Evolutionary conservation across 2,329 filamentous ascomycete species (phyloP), one percentile per base, ranked within the genome.

Genomic region (Ceratocystiopsis brevicomis): DNA sequence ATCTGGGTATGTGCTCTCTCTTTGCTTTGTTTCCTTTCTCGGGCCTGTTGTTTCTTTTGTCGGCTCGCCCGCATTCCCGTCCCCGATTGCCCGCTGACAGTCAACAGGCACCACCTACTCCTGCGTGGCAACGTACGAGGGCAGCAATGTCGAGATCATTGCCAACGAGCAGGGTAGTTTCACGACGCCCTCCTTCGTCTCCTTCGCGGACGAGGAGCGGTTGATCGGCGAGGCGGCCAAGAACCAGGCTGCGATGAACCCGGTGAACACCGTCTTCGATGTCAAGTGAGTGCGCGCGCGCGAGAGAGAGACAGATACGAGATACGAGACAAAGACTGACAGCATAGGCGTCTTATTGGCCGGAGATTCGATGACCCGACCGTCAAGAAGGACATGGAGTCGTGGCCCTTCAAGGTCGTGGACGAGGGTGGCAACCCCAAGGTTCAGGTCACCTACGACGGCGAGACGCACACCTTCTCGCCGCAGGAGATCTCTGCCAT

Each of bases 211-310:
- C 59, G 85, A 94, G 73, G 90, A 98, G 76, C 87, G 90, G 67
- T 72, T 98, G 69, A 96, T 96, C 61, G 90, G 90, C 73, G 90
- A 96, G 76, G 88, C 90, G 49, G 90, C 90, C 61, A 98, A 96
- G 83, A 98, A 98, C 76, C 87, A 95, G 78, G 90, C 88, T 61
- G 88, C 90, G 60, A 94, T 96, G 85, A 98, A 98, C 83, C 90
- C 90, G 51, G 67, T 67, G 62, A 96, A 96, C 75, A 98, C 90
- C 57, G 76, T 98, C 68, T 98, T 96, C 71, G 90, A 98, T 69
- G 83, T 94, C 77, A 98, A 96, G 86, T 38, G 25, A 15, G 37
- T 38, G 35, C 15, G 35, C 25, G n/a, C 13, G 35, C 15, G 35
- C 25, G n/a, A 3, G 35, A n/a, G 35, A 15, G 4, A n/a, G 35